phyloP scores from a whole-genome alignment of 2,329 filamentous ascomycete genomes.

The Talaromyces marneffei region DNA sequence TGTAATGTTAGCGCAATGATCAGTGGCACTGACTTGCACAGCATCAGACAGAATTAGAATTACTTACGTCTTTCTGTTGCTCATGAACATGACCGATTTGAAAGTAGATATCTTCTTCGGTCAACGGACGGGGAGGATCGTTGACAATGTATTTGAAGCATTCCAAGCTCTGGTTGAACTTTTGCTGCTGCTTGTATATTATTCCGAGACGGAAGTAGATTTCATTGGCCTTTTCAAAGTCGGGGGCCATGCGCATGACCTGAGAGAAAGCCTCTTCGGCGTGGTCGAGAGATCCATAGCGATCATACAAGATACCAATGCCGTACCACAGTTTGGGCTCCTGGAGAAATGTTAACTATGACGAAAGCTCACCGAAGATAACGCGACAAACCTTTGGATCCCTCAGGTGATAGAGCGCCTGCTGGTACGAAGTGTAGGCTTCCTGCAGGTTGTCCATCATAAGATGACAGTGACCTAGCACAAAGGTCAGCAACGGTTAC shows the following conservation, averaged over 20 bases:
- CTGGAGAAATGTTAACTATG: conserved; percentile 38
- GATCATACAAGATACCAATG: conserved; percentile 93
- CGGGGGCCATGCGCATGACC: conserved; percentile 96
- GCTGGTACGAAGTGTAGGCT: conserved; percentile 93
- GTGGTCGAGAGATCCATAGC: conserved; percentile 93
- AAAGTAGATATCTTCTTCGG: conserved; percentile 99
- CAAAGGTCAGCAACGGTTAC: conserved; percentile 15
- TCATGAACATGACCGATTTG: conserved; percentile 98
- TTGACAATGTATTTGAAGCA: conserved; percentile 98
- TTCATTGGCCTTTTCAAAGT: conserved; percentile 97
- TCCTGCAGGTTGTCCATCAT: conserved; percentile 99
- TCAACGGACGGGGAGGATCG: conserved; percentile 84
- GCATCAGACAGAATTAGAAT: not conserved
- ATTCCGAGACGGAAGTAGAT: conserved; percentile 99
- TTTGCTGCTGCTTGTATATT: conserved; percentile 98
- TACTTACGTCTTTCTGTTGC: conserved; percentile 92
- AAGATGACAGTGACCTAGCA: conserved; percentile 84
- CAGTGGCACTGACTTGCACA: not conserved
- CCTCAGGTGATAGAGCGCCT: conserved; percentile 83
- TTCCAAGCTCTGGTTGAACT: conserved; percentile 89
- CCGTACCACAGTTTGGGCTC: conserved; percentile 99
- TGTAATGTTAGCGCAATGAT: conserved; percentile 4
- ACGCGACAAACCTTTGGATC: conserved; percentile 71
- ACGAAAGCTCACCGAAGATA: not conserved
- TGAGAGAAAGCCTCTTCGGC: conserved; percentile 97